Conservation (phyloP, 208 protist species). For the Trypanosoma cruzi region DNA sequence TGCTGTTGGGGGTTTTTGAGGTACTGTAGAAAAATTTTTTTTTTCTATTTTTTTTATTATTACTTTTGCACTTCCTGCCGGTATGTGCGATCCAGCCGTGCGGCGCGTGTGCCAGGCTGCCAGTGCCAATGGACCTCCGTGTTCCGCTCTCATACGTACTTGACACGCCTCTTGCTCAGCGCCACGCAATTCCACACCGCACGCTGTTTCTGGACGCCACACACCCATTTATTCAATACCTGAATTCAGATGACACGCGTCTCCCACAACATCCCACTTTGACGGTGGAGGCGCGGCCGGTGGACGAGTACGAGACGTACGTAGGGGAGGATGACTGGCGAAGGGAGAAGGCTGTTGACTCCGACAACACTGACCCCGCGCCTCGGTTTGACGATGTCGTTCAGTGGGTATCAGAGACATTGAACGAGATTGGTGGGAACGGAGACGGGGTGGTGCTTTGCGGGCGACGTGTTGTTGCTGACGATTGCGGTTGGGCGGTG, state of each 20-base stretch:
- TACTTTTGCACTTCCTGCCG: neutral
- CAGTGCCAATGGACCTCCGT: constrained; percentile 42
- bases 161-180: constrained; percentile 29
- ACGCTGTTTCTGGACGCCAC: constrained; percentile 39
- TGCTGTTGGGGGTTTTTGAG: no score
- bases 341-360: constrained; percentile 2
- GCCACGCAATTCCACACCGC: constrained; percentile 51
- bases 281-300: constrained; percentile 27
- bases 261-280: constrained; percentile 58
- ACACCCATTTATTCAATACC: constrained; percentile 65
- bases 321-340: constrained; percentile 80
- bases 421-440: constrained; percentile 21
- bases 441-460: constrained; percentile 80
- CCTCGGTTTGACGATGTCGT: constrained; percentile 57
- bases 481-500: constrained; percentile 82
- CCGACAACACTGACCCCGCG: neutral
- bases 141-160: constrained; percentile 68
- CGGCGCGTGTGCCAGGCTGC: neutral
- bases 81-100: neutral
- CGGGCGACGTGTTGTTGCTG: constrained; percentile 72
- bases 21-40: neutral
- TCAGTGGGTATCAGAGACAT: constrained; percentile 42
- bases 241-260: constrained; percentile 80
- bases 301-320: constrained; percentile 81
- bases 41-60: constrained; percentile 13